Evolutionary conservation across 495 filamentous ascomycete genomes (phyloP).

Genomic region (Penicillium desertorum): DNA sequence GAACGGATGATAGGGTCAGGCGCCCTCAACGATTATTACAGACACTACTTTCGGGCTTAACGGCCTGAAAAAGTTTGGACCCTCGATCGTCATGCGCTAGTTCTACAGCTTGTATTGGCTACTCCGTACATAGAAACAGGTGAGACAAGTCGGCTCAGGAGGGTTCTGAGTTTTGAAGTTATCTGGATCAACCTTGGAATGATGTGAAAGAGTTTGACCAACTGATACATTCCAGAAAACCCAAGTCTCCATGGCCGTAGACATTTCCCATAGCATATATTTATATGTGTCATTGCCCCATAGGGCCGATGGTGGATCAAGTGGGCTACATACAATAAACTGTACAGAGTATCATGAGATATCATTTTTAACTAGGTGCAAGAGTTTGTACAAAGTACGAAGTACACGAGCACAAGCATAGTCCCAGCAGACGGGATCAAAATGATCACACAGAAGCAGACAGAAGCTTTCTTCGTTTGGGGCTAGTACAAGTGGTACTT

Average conservation of each 20-base stretch:
- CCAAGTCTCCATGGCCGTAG: no score
- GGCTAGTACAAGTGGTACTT: slow-evolving; percentile 3
- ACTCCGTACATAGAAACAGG: not conserved
- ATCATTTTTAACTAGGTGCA: not conserved
- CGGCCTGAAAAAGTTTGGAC: slow-evolving; percentile 14
- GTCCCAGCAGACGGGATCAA: not conserved
- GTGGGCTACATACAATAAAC: not conserved
- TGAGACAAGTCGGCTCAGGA: not conserved
- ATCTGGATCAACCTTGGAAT: no score
- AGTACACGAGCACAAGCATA: slow-evolving; percentile 12
- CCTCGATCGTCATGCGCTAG: slow-evolving; percentile 23
- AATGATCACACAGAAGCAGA: slow-evolving; percentile 1
- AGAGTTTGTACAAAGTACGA: not conserved
- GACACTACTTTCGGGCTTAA: slow-evolving; percentile 3
- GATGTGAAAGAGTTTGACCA: no score
- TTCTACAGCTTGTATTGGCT: not conserved
- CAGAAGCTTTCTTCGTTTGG: slow-evolving; percentile 7
- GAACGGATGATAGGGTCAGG: not conserved
- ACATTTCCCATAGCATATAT: not conserved
- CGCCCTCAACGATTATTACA: not conserved
- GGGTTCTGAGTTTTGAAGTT: not conserved
- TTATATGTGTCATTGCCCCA: not conserved
- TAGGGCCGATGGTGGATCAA: slow-evolving; percentile 4
- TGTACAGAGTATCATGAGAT: not conserved
- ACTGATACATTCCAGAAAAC: no score